phyloP scores from a whole-genome alignment of 2,329 filamentous ascomycete species.

The Ciborinia camelliae region DNA sequence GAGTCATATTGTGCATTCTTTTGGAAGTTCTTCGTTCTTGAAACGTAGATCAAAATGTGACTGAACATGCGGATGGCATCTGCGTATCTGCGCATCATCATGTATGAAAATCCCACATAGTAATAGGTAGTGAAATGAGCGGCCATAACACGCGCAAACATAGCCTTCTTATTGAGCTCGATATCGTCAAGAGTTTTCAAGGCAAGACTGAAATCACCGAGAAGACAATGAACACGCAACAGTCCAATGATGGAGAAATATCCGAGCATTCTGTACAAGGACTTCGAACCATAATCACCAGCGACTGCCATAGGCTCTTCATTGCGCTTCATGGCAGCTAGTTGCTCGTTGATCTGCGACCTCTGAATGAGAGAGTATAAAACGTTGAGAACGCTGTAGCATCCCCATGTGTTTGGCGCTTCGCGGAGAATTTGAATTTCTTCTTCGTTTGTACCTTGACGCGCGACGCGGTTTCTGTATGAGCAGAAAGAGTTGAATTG shows the following conservation, averaged over 20 bases:
- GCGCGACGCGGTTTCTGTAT: constrained; percentile 88
- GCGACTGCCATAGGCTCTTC: constrained; percentile 86
- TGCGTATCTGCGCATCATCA: constrained; percentile 99
- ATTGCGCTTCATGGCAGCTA: constrained; percentile 88
- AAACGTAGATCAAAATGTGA: constrained; percentile 99
- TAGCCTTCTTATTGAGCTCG: constrained; percentile 99
- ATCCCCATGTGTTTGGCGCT: constrained; percentile 98
- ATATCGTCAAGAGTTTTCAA: constrained; percentile 99
- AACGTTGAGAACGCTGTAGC: constrained; percentile 98
- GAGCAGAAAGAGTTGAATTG: constrained; percentile 99
- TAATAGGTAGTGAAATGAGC: constrained; percentile 99
- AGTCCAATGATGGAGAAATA: constrained; percentile 99
- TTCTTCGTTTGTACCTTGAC: constrained; percentile 80
- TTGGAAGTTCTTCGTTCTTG: constrained; percentile 99
- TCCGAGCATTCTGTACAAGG: constrained; percentile 95
- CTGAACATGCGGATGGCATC: constrained; percentile 99
- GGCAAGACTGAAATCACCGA: constrained; percentile 96
- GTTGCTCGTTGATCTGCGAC: constrained; percentile 96
- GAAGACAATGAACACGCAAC: constrained; percentile 89
- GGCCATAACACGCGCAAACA: constrained; percentile 99
- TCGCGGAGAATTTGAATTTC: constrained; percentile 88
- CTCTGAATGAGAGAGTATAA: constrained; percentile 98
- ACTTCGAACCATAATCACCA: constrained; percentile 91
- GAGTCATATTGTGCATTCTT: constrained; percentile 98
- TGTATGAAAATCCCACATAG: constrained; percentile 99